phyloP scores from a whole-genome alignment of 225 moss, liverwort and hornwort genomes.

The Neckera pumila region DNA sequence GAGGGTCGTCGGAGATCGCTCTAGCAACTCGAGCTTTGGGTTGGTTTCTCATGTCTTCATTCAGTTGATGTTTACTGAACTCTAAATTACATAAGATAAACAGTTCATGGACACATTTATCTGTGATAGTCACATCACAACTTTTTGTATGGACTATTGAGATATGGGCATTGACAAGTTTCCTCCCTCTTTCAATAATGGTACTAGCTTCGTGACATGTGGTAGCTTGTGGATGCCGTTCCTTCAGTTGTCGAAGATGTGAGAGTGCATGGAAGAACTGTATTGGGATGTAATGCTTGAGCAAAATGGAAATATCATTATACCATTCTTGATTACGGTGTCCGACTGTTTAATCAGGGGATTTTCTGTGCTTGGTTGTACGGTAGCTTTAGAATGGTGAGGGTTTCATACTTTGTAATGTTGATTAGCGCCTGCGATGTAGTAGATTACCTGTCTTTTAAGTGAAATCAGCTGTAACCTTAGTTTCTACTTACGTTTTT shows the following conservation, averaged over 20 bases:
- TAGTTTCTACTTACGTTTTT: background rate
- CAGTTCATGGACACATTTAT: background rate
- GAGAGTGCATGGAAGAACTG: background rate
- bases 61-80: background rate
- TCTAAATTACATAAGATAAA: background rate
- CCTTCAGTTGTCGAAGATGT: background rate
- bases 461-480: background rate
- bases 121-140: background rate
- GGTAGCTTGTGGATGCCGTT: background rate
- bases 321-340: background rate
- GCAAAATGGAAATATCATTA: background rate
- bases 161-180: background rate
- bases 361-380: background rate
- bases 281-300: background rate
- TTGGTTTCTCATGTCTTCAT: background rate
- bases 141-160: background rate
- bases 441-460: background rate
- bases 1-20: slow-evolving; percentile 19
- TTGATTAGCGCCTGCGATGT: background rate
- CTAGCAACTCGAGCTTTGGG: slow-evolving; percentile 36
- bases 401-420: background rate
- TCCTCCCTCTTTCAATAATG: background rate
- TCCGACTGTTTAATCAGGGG: background rate
- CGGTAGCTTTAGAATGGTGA: background rate
- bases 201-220: background rate